Evolutionary conservation across 139 green algal species (phyloP), one percentile per base, ranked within the genome.

Genomic region (Coelastrella sp.): DNA sequence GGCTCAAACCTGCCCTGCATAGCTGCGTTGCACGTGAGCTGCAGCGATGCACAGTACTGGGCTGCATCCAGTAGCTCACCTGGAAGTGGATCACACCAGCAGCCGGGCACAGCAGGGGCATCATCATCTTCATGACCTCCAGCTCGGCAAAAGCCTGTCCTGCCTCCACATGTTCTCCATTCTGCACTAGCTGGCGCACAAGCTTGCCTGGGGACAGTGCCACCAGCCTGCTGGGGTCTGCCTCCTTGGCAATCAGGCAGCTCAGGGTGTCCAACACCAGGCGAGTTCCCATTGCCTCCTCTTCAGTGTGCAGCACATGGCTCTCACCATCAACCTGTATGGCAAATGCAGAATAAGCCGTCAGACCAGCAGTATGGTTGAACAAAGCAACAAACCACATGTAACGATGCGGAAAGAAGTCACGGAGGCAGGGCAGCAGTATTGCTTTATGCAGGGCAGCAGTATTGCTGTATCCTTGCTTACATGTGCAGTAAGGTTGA

Each of bases 51-150:
- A 47, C 32, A 47, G 32, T 47, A 47, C 32, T 47, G 32, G 32
- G 32, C 32, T 47, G 32, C 32, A 47, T 47, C 32, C 32, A 47
- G 32, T 47, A 47, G 32, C 32, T 47, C 32, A 83, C 77, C 56
- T 80, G 57, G 73, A 96, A 98, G 90, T 77, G 87, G n/a, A 98
- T 91, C 8, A 85, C 86, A 65, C 97, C 97, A 4, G 94, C 76
- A 8, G 96, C 96, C 61, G 97, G 96, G 3, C 94, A 91, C 58
- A 97, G 88, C 85, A 98, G 91, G 58, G 94, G 94, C 97, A 98
- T 98, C 89, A 99, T 90, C 95, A 98, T 99, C 94, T 99, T 99
- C 97, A 99, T 99, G 3, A 98, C 97, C 91, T 97, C 94, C 11
- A 95, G 71, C 91, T 98, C 97, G 11, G 96, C 97, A 86, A 97